Evolutionary conservation across 1,284 basidiomycete species (phyloP), one percentile per base, ranked within the genome.

Genomic region (Cutaneotrichosporon sp.): DNA sequence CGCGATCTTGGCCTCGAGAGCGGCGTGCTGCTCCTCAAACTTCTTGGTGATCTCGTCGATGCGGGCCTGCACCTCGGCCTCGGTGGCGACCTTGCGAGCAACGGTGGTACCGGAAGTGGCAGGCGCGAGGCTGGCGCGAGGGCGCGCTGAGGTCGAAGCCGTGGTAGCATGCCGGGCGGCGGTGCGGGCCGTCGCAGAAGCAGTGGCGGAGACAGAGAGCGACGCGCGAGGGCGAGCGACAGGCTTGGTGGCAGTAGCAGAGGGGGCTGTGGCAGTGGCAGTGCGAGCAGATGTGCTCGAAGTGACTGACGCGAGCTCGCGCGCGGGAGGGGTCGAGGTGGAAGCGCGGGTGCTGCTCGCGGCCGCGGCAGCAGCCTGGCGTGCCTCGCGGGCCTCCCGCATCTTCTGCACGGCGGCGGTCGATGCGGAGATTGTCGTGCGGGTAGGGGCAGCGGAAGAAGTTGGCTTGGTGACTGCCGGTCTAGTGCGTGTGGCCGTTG

Each of bases 1-100:
- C 3, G 58, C 59, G 20, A 66, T 50, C 59, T 66, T 69, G 16
- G 62, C 63, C 56, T 71, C 72, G 50, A 68, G 65, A n/a, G 58
- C 67, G 2, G 55, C 55, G 34, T 67, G 66, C 60, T 65, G 54
- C 47, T 65, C 64, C 52, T 65, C 64, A 33, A 62, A 62, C 54
- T 62, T 60, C 54, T 58, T 62, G 36, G 62, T 60, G 34, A 59
- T 51, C 45, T 56, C 65, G 20, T 64, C 54, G 13, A 60, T 58
- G 11, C 62, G 57, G 3, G 61, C 43, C 52, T 64, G 58, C n/a
- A 59, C 55, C 49, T 64, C 59, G 6, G 55, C 42, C 31, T 59
- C 62, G 6, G 58, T 45, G n/a, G 56, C 63, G 16, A 42, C 51
- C 59, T 57, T 59, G 54, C 56, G 56, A 3, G 58, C 59, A n/a